Base-by-base conservation (phyloP, 805 yeast genomes). In the Ogataea sp. region DNA sequence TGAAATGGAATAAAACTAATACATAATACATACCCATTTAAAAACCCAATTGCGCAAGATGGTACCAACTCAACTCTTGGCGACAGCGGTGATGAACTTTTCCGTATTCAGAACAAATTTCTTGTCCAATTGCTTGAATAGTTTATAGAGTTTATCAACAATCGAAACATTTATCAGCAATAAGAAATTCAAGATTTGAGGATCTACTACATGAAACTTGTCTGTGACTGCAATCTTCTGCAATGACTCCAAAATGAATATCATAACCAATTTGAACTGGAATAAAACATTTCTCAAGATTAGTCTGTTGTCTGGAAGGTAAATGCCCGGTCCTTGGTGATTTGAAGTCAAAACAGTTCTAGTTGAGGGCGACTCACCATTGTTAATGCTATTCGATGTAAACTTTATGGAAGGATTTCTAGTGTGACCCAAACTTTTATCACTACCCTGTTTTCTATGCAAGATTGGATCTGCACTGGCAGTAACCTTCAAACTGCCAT, bases 121-220 rank as follows among this genome's bases (percentile, higher is more conserved):
- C 2, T 52, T 52, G 34, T 55, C 53, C n/a, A 56, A 30, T 24
- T 45, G 38, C 32, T 50, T 51, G 36, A 52, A 53, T 6, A 56
- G 46, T 34, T 50, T 51, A 34, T 53, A 42, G n/a, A 59, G 40
- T 40, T 59, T 59, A 36, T 54, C 51, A 9, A 53, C 42, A 4
- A 59, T 49, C 9, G 59, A 47, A 5, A 55, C 52, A 28, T 58
- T 59, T 16, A 58, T 39, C 20, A 59, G 36, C 13, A 55, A 34
- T 24, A 53, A 36, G 7, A 59, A 38, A 24, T 50, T 49, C 15
- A 40, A 36, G 4, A 33, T 24, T 18, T 16, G 37, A 3, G 20
- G 16, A 13, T 24, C 17, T 14, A 27, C 18, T 20, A 14, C 15
- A 16, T 36, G 27, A 23, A n/a, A 14, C 4, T 20, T 8, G 17